These are phyloP conservation scores for Thyridium curvatum DNA, from an alignment of 2,329 filamentous ascomycete species.

Conservation along the genomic window DNA sequence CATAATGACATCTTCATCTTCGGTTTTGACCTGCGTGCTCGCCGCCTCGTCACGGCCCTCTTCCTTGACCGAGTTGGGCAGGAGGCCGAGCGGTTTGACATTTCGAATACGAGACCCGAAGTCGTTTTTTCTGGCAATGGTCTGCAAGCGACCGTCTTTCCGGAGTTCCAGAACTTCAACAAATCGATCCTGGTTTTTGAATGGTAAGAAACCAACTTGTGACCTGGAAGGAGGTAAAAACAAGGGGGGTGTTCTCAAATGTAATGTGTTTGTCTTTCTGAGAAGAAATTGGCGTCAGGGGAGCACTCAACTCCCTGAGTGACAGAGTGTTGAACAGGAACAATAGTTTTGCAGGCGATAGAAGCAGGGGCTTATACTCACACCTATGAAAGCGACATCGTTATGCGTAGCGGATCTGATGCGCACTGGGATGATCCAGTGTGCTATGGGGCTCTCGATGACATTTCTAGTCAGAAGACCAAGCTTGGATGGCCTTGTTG, in stretches of 20 bases:
- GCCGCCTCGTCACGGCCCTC: conserved; percentile 14
- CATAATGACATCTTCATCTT: conserved; percentile 32
- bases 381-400: conserved; percentile 81
- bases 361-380: conserved; percentile 31
- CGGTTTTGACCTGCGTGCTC: conserved; percentile 24
- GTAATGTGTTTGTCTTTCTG: too few relatives aligned
- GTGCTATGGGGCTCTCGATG: conserved; percentile 66
- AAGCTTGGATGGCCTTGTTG: conserved; percentile 41
- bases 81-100: conserved; percentile 66
- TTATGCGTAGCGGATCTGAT: conserved; percentile 64
- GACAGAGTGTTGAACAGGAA: not conserved
- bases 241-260: not conserved
- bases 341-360: conserved; percentile 3
- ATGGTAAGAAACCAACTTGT: too few relatives aligned
- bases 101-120: conserved; percentile 75
- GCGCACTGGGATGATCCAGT: conserved; percentile 73
- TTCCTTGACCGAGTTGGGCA: conserved; percentile 30
- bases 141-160: conserved; percentile 62
- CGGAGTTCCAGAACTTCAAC: conserved; percentile 75
- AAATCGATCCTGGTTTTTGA: conserved; percentile 71
- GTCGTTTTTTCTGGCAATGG: conserved; percentile 71
- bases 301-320: too few relatives aligned
- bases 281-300: too few relatives aligned
- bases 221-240: not conserved
- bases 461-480: conserved; percentile 77